phyloP scores from a whole-genome alignment of 2,329 filamentous ascomycete genomes.

The Phaeophleospora eucalypticola region DNA sequence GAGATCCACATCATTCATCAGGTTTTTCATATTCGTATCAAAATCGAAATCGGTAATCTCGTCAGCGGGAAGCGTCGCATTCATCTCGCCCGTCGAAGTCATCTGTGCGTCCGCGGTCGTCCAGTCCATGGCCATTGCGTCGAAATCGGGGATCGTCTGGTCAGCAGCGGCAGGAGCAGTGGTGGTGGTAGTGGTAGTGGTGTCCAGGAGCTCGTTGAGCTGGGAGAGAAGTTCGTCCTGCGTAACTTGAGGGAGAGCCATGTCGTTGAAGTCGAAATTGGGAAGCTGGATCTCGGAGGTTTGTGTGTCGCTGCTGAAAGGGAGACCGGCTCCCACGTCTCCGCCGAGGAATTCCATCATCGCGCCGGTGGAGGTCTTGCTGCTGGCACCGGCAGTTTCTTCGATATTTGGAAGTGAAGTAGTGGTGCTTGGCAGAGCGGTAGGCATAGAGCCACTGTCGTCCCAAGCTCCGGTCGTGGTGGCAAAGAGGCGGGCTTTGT shows the following conservation, averaged over 20 bases:
- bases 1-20: too few relatives aligned
- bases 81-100: neutral
- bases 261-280: slow-evolving; percentile 3
- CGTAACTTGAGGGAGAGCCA: slow-evolving; percentile 11
- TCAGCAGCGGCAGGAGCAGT: neutral
- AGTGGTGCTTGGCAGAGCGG: slow-evolving; percentile 16
- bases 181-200: slow-evolving; percentile 7
- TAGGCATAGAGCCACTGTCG: slow-evolving; percentile 30
- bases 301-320: slow-evolving; percentile 24
- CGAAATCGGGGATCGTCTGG: neutral
- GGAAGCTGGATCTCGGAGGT: slow-evolving; percentile 17
- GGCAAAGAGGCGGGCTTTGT: slow-evolving; percentile 26
- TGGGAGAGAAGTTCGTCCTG: slow-evolving; percentile 19
- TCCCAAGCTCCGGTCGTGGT: slow-evolving; percentile 29
- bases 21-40: slow-evolving; percentile 8
- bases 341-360: slow-evolving; percentile 31
- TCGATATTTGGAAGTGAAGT: slow-evolving; percentile 13
- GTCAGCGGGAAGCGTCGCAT: slow-evolving; percentile 14
- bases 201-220: slow-evolving; percentile 24
- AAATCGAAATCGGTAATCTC: slow-evolving; percentile 23
- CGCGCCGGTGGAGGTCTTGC: slow-evolving; percentile 25
- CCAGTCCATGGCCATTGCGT: slow-evolving; percentile 8
- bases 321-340: slow-evolving; percentile 18
- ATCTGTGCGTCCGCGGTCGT: slow-evolving; percentile 4
- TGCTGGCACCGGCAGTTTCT: too few relatives aligned